Percentiles rank a stretch among this genome's conserved stretches.
These are phyloP conservation scores for Phoma sp. DNA, from an alignment of 2,329 filamentous ascomycete genomes.

Conservation along the genomic window DNA sequence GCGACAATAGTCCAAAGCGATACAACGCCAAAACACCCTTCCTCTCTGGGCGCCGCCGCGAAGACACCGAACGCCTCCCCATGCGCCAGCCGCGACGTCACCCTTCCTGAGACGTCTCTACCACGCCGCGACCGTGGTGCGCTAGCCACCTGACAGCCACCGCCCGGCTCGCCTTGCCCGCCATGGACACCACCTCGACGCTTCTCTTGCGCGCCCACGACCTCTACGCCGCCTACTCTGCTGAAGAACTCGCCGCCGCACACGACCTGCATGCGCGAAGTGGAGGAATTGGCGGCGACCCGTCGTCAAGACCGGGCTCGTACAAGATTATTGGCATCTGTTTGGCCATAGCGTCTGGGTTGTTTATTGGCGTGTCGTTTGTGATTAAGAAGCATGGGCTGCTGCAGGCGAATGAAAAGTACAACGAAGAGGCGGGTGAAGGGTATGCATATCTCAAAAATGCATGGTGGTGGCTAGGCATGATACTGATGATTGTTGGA, in stretches of 20 bases:
- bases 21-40: slow-evolving; percentile 7
- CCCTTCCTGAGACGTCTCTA: slow-evolving; percentile 5
- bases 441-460: slow-evolving; percentile 98
- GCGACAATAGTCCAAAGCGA: too few relatives aligned
- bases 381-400: slow-evolving; percentile 94
- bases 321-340: slow-evolving; percentile 90
- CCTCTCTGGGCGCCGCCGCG: slow-evolving; percentile 24
- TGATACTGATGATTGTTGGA: slow-evolving; percentile 95
- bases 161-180: slow-evolving; percentile 21
- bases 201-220: slow-evolving; percentile 20
- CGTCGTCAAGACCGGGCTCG: slow-evolving; percentile 57
- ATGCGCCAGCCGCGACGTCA: slow-evolving; percentile 25
- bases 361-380: slow-evolving; percentile 94
- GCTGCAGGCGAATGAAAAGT: slow-evolving; percentile 92
- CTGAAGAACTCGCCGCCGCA: slow-evolving; percentile 40
- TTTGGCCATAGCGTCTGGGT: slow-evolving; percentile 83
- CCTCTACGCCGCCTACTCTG: slow-evolving; percentile 5
- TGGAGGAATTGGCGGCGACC: slow-evolving; percentile 43
- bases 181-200: slow-evolving; percentile 55
- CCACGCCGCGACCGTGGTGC: slow-evolving; percentile 17
- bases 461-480: slow-evolving; percentile 91
- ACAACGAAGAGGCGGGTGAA: slow-evolving; percentile 93
- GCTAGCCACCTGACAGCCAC: slow-evolving; percentile 18
- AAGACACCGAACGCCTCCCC: slow-evolving; percentile 13
- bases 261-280: slow-evolving; percentile 56